Conservation (phyloP, 352 stramenopile genomes). For the Globisporangium lucens region DNA sequence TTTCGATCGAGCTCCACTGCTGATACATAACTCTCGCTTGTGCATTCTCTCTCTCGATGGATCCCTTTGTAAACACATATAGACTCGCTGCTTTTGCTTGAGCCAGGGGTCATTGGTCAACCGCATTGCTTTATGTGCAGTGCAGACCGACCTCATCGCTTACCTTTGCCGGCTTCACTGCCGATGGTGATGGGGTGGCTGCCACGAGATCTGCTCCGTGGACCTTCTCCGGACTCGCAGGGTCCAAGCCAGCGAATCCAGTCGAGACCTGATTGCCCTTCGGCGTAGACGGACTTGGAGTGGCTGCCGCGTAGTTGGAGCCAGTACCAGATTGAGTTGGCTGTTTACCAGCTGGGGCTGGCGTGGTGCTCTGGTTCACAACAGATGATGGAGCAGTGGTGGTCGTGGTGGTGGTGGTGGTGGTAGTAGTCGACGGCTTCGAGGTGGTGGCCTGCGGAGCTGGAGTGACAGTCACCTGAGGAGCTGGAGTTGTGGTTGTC, state of each 20-base stretch:
- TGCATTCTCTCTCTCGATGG: background rate
- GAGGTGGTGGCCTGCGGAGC: constrained; percentile 1
- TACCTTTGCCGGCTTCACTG: constrained; percentile 8
- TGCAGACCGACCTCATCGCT: constrained; percentile 2
- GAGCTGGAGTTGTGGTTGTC: background rate
- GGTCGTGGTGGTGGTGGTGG: background rate
- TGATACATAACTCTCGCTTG: constrained; percentile 2
- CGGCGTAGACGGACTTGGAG: constrained; percentile 13
- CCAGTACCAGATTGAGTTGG: background rate
- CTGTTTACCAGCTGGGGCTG: background rate
- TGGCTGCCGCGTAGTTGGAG: background rate
- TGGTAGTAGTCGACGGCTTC: background rate
- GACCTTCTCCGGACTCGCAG: constrained; percentile 17
- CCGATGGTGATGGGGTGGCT: constrained; percentile 12
- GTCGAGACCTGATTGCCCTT: constrained; percentile 12
- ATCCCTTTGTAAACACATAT: background rate
- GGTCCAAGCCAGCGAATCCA: constrained; percentile 13
- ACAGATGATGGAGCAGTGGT: constrained; percentile 6
- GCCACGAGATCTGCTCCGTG: constrained; percentile 16
- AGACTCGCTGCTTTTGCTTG: background rate
- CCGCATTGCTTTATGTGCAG: constrained; percentile 11
- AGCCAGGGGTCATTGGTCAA: background rate
- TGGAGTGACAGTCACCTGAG: background rate
- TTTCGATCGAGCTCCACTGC: constrained; percentile 7
- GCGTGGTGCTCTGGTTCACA: constrained; percentile 7